Evolutionary conservation across 352 stramenopile species (phyloP), one percentile per base, ranked within the genome.

Genomic region (Pythium dissotocum): DNA sequence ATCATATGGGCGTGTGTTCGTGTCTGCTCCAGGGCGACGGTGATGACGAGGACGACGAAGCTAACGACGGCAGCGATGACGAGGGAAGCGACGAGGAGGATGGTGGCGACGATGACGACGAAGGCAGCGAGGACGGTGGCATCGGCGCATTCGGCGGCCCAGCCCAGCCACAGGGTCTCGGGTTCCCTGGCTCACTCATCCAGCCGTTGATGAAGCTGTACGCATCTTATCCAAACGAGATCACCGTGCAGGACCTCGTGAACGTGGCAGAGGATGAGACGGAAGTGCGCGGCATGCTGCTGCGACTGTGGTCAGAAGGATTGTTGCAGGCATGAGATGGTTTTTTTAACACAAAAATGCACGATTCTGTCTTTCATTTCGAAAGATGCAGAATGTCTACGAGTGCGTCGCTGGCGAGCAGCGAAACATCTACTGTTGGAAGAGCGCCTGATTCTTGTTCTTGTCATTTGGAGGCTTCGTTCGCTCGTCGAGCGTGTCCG

Each of bases 1-100:
- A 96, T 74, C 88, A 96, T 74, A 96, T 96, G 88, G 86, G 85
- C 0, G 21, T 84, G 28, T 96, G 88, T 70, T 82, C 73, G n/a
- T 95, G 87, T 44, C 63, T 74, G n/a, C 40, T 53, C 28, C 64
- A 65, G 16, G 74, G 64, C 60, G 74, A 63, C 30, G 72, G 78
- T 3, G 77, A 72, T 8, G 70, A 72, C 7, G 75, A 70, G 1
- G 66, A 72, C 1, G 67, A 78, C 24, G 75, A 80, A 5, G 64
- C 74, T 0, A 73, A 78, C 4, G 73, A 83, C 35, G 63, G 72
- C n/a, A 59, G 55, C 7, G 55, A 26, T 36, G 61, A 66, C 3
- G 56, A 69, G n/a, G 72, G 75, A 28, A 69, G 75, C 16, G 76
- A 71, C 6, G 71, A 76, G 4, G 71, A 77, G 1, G 71, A 79